Evolutionary conservation across 2,329 filamentous ascomycete species (phyloP), one percentile per base, ranked within the genome.

Genomic region (Neonectria hederae): DNA sequence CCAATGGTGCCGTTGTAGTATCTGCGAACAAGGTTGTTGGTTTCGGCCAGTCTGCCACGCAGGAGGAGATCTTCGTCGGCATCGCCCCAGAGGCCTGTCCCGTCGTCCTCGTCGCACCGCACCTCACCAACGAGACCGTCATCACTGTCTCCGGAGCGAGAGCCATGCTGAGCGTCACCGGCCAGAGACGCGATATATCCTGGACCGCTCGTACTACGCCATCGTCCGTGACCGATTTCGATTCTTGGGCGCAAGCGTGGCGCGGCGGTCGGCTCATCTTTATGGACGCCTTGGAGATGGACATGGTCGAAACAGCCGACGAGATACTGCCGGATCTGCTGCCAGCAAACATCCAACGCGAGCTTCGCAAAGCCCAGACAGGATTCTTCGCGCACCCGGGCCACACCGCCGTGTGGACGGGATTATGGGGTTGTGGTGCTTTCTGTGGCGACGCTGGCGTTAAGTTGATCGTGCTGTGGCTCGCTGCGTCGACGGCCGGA

Each of bases 251-350:
- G 1, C 13, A 46, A 1, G 42, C 40, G 3, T 72, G 70, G 64
- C 54, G 32, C 11, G 73, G 76, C 5, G 74, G 76, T 6, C 69
- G 69, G 5, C 74, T 79, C 56, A 62, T 79, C 6, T 76, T 79
- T 35, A 78, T 80, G 77, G 78, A 79, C 35, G 77, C 77, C 0
- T 61, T 80, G 6, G 78, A 79, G 60, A 74, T 79, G 53, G 77
- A 79, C 46, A 69, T 75, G 63, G 60, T 68, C 2, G 65, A 72
- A 4, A 54, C 61, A 11, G 38, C 45, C 11, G 59, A 42, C 2
- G 35, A 65, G 11, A 40, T 42, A 5, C 48, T 77, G 6, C 71
- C 75, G 2, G 77, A 80, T 52, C 52, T 79, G 4, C 24, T 61
- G 2, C 66, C 62, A 0, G 53, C 60, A 1, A 75, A 75, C 43